Conservation (phyloP, 164 flowering plant species). For the Malania oleifera region DNA sequence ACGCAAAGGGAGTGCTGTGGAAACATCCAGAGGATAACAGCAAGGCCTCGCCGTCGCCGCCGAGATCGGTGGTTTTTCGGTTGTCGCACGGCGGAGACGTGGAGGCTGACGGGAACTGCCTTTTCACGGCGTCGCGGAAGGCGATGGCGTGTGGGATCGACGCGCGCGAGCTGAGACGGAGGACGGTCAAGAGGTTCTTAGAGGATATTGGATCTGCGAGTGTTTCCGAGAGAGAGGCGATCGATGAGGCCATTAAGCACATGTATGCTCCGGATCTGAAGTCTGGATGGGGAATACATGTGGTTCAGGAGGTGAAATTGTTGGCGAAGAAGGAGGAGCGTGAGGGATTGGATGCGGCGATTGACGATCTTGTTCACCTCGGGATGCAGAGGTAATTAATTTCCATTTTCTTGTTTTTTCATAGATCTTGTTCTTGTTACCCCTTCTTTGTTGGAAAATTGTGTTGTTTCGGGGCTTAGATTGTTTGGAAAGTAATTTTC, state of each 20-base stretch:
- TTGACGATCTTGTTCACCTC: slow-evolving; percentile 58
- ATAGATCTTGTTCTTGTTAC: background rate
- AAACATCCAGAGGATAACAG: slow-evolving; percentile 38
- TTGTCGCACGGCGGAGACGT: slow-evolving; percentile 89
- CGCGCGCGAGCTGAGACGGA: slow-evolving; percentile 63
- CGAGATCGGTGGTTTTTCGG: slow-evolving; percentile 47
- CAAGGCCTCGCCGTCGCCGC: slow-evolving; percentile 1
- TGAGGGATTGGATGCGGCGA: slow-evolving; percentile 49
- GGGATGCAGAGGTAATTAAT: slow-evolving; percentile 90
- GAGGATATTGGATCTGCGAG: slow-evolving; percentile 56
- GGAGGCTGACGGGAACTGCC: slow-evolving; percentile 87
- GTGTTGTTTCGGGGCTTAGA: too few species aligned
- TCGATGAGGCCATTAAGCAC: slow-evolving; percentile 49
- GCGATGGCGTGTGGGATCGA: slow-evolving; percentile 45
- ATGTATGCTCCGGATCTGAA: slow-evolving; percentile 85
- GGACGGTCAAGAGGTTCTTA: slow-evolving; percentile 73
- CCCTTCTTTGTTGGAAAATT: too few species aligned
- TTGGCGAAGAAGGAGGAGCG: slow-evolving; percentile 77
- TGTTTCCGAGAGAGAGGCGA: slow-evolving; percentile 27
- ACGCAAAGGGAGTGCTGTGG: slow-evolving; percentile 78
- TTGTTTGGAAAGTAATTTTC: too few species aligned
- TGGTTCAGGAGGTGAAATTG: slow-evolving; percentile 85
- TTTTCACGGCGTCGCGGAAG: slow-evolving; percentile 73
- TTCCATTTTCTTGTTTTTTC: slow-evolving; percentile 1
- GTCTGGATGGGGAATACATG: slow-evolving; percentile 91